phyloP scores from a whole-genome alignment of 2,329 filamentous ascomycete genomes.

The Orbilia blumenaviensis region DNA sequence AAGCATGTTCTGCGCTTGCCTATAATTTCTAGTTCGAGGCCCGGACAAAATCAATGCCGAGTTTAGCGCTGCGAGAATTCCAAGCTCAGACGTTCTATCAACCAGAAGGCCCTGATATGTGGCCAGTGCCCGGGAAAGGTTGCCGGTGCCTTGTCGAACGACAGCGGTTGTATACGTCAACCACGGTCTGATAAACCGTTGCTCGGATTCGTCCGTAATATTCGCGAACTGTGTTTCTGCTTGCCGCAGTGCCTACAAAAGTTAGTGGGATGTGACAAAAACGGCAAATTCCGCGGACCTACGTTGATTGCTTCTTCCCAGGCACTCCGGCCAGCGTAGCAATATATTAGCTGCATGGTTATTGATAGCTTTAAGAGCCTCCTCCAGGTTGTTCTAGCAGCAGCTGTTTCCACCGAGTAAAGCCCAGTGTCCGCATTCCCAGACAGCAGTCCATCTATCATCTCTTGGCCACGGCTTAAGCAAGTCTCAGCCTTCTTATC shows the following conservation, averaged over 20 bases:
- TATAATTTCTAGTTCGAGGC: constrained; percentile 28
- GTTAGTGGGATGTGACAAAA: not conserved
- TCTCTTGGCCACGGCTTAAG: constrained; percentile 68
- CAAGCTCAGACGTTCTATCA: constrained; percentile 60
- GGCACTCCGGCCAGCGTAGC: constrained; percentile 43
- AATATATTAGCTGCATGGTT: constrained; percentile 48
- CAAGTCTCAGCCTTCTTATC: constrained; percentile 68
- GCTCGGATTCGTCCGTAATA: constrained; percentile 36
- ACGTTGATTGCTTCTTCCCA: constrained; percentile 47
- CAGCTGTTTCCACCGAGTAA: constrained; percentile 46
- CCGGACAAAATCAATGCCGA: constrained; percentile 63
- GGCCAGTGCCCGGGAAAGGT: constrained; percentile 31
- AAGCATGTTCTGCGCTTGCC: constrained; percentile 39
- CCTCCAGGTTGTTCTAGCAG: constrained; percentile 38
- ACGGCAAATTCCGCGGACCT: not conserved
- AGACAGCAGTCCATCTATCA: constrained; percentile 60
- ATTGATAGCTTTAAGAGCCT: constrained; percentile 35
- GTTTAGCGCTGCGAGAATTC: constrained; percentile 65
- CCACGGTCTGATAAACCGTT: constrained; percentile 49
- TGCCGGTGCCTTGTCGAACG: constrained; percentile 47
- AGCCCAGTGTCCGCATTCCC: constrained; percentile 27
- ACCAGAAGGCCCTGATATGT: constrained; percentile 42
- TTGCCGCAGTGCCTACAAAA: constrained; percentile 26
- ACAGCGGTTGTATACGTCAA: constrained; percentile 45
- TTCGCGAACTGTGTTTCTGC: constrained; percentile 35